Evolutionary conservation across 441 rosid genomes (phyloP), one percentile per base, ranked within the genome.

Genomic region (Croton setiger): DNA sequence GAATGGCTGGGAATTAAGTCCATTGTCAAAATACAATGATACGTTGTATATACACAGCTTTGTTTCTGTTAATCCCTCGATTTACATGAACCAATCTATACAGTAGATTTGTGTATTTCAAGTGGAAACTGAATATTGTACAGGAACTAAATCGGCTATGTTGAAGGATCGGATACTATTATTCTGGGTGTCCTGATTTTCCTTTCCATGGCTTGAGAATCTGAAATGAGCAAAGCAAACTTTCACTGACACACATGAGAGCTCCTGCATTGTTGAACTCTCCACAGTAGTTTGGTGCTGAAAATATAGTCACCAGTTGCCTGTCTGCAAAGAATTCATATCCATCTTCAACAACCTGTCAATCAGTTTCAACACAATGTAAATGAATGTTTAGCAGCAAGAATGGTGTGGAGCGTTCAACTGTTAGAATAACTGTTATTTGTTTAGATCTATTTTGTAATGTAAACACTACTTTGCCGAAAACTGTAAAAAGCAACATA

Each of bases 231-330:
- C 97, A 91, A 80, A 84, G 84, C 74, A 89, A 74, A 76, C 87
- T 85, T 72, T 82, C 89, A 54, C 88, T 87, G 44, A 89, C 96
- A 55, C 83, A 86, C 97, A 91, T 89, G 78, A 89, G 80, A 0
- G 97, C 94, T 57, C 96, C 96, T 4, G 96, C 97, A 81, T 92
- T 92, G 78, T 92, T 90, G 71, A n/a, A n/a, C n/a, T n/a, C n/a
- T n/a, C n/a, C n/a, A n/a, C n/a, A n/a, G n/a, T n/a, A n/a, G n/a
- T n/a, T n/a, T n/a, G n/a, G n/a, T n/a, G n/a, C n/a, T n/a, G n/a
- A n/a, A n/a, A n/a, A n/a, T n/a, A n/a, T n/a, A 89, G 94, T 92
- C 59, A 89, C 97, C 36, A 88, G 91, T 67, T 92, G 92, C 71
- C 96, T 82, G 36, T 88, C 91, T 10, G 94, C 96, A 74, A 92